Conservation (phyloP, 176 grass and related monocot species). For the Guadua angustifolia region DNA sequence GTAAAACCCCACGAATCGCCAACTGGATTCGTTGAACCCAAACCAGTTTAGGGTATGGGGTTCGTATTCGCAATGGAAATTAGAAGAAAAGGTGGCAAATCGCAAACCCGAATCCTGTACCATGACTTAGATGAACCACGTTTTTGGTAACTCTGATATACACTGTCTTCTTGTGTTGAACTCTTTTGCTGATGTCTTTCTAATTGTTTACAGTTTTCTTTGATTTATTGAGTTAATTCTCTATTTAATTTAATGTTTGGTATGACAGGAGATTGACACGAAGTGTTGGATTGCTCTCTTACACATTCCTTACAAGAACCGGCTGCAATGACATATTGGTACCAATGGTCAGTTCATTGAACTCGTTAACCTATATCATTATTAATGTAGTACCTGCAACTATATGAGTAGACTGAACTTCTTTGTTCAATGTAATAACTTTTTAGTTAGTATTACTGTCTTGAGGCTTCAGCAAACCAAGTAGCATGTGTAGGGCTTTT, state of each 20-base stretch:
- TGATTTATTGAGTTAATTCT: background rate
- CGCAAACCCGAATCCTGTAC: too few relatives aligned
- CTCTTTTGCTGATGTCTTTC: background rate
- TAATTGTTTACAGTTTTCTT: slow-evolving; percentile 26
- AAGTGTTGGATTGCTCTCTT: slow-evolving; percentile 80
- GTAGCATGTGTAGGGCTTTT: slow-evolving; percentile 12
- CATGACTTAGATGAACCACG: too few relatives aligned
- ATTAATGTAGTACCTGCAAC: too few relatives aligned
- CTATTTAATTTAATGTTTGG: slow-evolving; percentile 1
- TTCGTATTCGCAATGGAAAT: too few relatives aligned
- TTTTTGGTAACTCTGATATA: too few relatives aligned
- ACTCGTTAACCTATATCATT: slow-evolving; percentile 1
- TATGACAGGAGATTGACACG: slow-evolving; percentile 57
- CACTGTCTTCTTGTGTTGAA: too few relatives aligned
- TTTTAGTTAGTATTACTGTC: slow-evolving; percentile 21
- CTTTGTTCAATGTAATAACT: slow-evolving; percentile 28
- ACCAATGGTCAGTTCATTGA: slow-evolving; percentile 60
- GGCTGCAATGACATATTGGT: slow-evolving; percentile 68
- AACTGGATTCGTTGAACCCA: too few relatives aligned
- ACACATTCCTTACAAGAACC: slow-evolving; percentile 65
- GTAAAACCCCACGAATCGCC: too few relatives aligned
- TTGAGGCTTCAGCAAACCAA: background rate
- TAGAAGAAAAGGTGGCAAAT: too few relatives aligned
- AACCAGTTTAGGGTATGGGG: too few relatives aligned
- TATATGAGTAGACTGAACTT: slow-evolving; percentile 25